These are phyloP conservation scores for Fusarium sp. DNA, from an alignment of 2,329 filamentous ascomycete genomes.

Conservation along the genomic window DNA sequence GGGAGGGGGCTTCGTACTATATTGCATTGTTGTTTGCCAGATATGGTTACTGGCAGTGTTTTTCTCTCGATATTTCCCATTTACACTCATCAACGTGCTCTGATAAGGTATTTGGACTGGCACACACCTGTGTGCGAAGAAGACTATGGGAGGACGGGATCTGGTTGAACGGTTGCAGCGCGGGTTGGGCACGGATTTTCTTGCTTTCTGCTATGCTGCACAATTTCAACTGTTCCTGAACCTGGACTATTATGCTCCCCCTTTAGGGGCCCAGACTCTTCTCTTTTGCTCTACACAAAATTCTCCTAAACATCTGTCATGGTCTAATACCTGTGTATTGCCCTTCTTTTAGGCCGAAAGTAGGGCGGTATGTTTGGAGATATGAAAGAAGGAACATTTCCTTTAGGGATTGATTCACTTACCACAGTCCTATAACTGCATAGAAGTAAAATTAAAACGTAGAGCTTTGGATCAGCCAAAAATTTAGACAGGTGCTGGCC, in stretches of 20 bases:
- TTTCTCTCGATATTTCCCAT: constrained; percentile 35
- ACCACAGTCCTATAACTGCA: constrained; percentile 19
- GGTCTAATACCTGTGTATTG: constrained; percentile 25
- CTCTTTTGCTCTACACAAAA: constrained; percentile 44
- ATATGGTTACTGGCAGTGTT: constrained; percentile 39
- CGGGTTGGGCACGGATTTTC: constrained; percentile 45
- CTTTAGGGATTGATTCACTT: constrained; percentile 23
- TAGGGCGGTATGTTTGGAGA: constrained; percentile 25
- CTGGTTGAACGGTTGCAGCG: constrained; percentile 44
- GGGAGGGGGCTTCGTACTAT: constrained; percentile 41
- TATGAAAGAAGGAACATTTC: constrained; percentile 30
- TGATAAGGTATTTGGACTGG: constrained; percentile 34
- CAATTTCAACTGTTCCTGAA: constrained; percentile 46
- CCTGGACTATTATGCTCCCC: constrained; percentile 29
- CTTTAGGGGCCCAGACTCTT: constrained; percentile 27
- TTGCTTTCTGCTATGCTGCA: constrained; percentile 50
- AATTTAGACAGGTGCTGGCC: constrained; percentile 37
- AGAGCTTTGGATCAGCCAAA: constrained; percentile 34
- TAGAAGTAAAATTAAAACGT: constrained; percentile 41
- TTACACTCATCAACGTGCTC: constrained; percentile 34
- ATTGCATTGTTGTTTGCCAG: constrained; percentile 44
- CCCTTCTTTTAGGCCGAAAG: constrained; percentile 16
- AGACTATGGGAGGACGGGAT: constrained; percentile 40
- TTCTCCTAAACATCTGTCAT: constrained; percentile 30
- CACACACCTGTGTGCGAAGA: constrained; percentile 35